Conservation (phyloP, 140 eudicot genomes). For the Senecio squalidus region DNA sequence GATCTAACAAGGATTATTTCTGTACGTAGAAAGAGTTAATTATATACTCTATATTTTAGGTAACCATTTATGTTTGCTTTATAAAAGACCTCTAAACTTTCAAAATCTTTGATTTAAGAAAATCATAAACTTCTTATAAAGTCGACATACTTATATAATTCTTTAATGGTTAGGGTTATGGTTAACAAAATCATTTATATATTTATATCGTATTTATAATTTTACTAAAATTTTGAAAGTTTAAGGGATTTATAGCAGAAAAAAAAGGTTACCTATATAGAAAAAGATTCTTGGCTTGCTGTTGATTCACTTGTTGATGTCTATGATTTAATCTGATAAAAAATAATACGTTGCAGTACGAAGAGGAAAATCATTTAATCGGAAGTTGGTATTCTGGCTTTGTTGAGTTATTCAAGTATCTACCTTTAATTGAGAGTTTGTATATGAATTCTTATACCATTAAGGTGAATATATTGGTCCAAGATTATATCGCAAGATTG, state of each 20-base stretch:
- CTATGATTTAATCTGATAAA: not conserved
- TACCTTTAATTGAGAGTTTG: slow-evolving; percentile 34
- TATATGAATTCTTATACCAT: slow-evolving; percentile 18
- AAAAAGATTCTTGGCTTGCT: too few species aligned
- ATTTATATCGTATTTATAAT: too few species aligned
- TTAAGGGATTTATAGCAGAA: too few species aligned
- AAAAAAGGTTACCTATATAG: too few species aligned
- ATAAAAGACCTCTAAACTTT: not conserved
- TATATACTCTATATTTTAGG: not conserved
- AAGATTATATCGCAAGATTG: not conserved
- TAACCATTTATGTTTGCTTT: not conserved
- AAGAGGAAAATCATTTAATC: not conserved
- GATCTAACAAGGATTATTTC: not conserved
- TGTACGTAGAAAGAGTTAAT: not conserved
- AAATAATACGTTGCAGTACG: slow-evolving; percentile 13
- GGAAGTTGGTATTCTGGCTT: slow-evolving; percentile 27
- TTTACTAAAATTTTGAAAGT: too few species aligned
- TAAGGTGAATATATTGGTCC: slow-evolving; percentile 14
- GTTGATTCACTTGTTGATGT: too few species aligned
- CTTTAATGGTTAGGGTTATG: too few species aligned
- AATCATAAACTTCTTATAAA: too few species aligned
- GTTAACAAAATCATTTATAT: too few species aligned
- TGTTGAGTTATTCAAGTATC: slow-evolving; percentile 19
- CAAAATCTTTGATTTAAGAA: too few species aligned
- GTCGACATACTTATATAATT: too few species aligned